These are phyloP conservation scores for Syncephalastrum sp. DNA, from an alignment of 371 early-diverging fungal species.

Conservation along the genomic window DNA sequence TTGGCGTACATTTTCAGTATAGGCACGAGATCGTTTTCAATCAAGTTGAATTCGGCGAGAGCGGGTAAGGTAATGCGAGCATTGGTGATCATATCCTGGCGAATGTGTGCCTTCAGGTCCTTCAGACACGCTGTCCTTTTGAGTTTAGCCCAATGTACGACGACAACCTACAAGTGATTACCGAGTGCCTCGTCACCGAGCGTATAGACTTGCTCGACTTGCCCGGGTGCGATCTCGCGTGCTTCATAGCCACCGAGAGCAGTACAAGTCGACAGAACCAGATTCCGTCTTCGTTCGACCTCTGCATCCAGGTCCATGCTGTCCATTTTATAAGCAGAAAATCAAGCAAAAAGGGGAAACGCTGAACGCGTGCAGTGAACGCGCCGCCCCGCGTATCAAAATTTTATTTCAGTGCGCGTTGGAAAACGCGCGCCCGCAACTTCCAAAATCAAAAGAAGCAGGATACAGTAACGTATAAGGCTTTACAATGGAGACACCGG, in stretches of 20 bases:
- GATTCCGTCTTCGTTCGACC: constrained; percentile 13
- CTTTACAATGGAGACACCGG: no score
- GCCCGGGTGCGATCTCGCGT: constrained; percentile 29
- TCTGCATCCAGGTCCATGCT: constrained; percentile 12
- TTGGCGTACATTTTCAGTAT: constrained; percentile 63
- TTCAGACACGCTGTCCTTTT: constrained; percentile 26
- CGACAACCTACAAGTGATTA: constrained; percentile 17
- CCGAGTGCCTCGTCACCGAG: constrained; percentile 82
- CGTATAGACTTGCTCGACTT: constrained; percentile 55
- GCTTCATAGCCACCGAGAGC: constrained; percentile 83
- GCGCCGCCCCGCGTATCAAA: no score
- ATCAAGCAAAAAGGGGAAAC: not conserved
- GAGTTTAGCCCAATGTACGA: not conserved
- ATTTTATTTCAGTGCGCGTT: no score
- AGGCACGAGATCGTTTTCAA: constrained; percentile 79
- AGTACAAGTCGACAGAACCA: constrained; percentile 73
- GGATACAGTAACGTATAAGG: no score
- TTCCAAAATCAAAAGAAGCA: no score
- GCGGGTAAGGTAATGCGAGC: constrained; percentile 61
- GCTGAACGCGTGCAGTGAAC: no score
- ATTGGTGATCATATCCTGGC: constrained; percentile 62
- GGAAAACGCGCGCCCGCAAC: no score
- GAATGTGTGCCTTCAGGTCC: constrained; percentile 68
- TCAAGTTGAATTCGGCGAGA: constrained; percentile 70
- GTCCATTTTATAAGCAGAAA: constrained; percentile 20